These are phyloP conservation scores for Sporothrix humicola DNA, from an alignment of 2,329 filamentous ascomycete genomes.

Conservation along the genomic window DNA sequence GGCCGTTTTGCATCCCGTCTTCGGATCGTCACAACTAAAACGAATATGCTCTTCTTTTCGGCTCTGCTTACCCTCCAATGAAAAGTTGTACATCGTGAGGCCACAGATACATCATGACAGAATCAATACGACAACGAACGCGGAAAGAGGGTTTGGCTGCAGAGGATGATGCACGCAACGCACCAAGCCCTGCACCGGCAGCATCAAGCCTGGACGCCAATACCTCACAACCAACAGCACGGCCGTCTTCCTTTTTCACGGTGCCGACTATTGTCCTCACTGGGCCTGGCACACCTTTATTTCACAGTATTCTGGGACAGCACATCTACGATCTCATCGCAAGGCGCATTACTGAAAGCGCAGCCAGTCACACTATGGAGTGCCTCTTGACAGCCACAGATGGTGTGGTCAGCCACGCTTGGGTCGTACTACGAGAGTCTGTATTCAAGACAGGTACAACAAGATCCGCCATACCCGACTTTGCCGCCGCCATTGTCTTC, in stretches of 20 bases:
- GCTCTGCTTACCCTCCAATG: not conserved
- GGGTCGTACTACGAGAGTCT: constrained; percentile 35
- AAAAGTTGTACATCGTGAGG: not conserved
- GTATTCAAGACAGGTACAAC: constrained; percentile 41
- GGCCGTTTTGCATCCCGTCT: not conserved
- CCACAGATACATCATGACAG: not conserved
- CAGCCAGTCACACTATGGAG: not conserved
- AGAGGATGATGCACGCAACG: not conserved
- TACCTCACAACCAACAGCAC: not conserved
- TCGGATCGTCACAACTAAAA: too few relatives aligned
- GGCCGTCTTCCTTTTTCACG: constrained; percentile 27
- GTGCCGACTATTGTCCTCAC: constrained; percentile 25
- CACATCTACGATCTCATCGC: not conserved
- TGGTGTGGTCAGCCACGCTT: constrained; percentile 26
- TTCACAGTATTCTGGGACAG: not conserved
- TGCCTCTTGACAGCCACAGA: constrained; percentile 26
- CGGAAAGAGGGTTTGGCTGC: not conserved
- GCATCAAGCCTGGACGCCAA: not conserved
- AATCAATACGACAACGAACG: constrained; percentile 2
- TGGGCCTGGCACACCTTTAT: constrained; percentile 14
- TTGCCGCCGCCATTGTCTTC: constrained; percentile 45
- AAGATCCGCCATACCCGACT: constrained; percentile 39
- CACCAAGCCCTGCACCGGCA: not conserved
- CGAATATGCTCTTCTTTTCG: too few relatives aligned
- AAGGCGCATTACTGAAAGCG: too few relatives aligned